phyloP scores from a whole-genome alignment of 495 filamentous ascomycete species.

The Neurospora hispaniola region DNA sequence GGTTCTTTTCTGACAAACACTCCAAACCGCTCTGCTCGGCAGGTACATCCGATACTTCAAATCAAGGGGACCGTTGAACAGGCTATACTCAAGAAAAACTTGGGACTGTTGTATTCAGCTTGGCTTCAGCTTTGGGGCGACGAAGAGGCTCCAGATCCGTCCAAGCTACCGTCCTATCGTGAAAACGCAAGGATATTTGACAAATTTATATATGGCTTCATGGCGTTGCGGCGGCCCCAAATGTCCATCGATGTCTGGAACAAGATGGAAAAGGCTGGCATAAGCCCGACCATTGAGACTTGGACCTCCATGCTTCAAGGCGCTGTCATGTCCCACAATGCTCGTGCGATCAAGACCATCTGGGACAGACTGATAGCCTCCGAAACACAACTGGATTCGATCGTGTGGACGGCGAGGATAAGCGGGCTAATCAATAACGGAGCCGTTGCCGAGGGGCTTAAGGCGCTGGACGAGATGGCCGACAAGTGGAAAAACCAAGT shows the following conservation, averaged over 20 bases:
- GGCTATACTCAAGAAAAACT: constrained; percentile 11
- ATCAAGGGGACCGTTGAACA: constrained; percentile 3
- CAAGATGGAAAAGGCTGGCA: constrained; percentile 38
- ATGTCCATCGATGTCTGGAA: constrained; percentile 49
- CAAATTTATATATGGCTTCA: constrained; percentile 43
- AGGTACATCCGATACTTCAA: not conserved
- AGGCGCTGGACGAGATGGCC: constrained; percentile 51
- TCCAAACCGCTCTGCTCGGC: not conserved
- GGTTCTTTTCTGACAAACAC: constrained; percentile 2
- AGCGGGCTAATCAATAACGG: constrained; percentile 42
- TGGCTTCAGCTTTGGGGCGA: constrained; percentile 26
- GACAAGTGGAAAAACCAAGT: constrained; percentile 35
- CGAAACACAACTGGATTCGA: constrained; percentile 42
- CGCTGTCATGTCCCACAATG: constrained; percentile 36
- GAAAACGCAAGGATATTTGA: constrained; percentile 35
- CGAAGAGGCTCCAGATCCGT: not conserved
- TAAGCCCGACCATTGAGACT: constrained; percentile 42
- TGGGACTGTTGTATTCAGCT: constrained; percentile 10
- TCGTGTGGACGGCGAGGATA: constrained; percentile 54
- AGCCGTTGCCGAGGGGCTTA: constrained; percentile 37
- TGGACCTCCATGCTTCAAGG: constrained; percentile 58
- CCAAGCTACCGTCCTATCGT: constrained; percentile 8
- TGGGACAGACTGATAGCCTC: constrained; percentile 47
- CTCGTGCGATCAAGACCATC: constrained; percentile 40
- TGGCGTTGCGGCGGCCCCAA: constrained; percentile 36